Base-by-base conservation (phyloP, 495 filamentous ascomycete genomes). In the Tuber umbilicatum region DNA sequence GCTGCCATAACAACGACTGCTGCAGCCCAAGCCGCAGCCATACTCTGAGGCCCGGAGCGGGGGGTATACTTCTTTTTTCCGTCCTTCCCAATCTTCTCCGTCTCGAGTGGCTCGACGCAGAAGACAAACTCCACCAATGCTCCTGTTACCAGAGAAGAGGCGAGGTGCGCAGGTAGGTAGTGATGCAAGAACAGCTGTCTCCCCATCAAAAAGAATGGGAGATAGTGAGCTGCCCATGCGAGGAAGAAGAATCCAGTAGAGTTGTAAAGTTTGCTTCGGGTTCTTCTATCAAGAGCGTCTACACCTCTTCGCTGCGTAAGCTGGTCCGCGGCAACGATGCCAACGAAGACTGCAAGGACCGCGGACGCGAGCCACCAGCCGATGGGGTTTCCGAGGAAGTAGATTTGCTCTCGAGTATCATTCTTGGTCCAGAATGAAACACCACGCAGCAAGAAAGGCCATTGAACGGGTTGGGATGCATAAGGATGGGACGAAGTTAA, bases 401-500 rank as follows among this genome's bases (percentile, higher is more conserved):
- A 99, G 80, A 99, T 99, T 85, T 99, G 95, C 84, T 95, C 91
- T 41, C 92, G 89, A 16, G 94, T 97, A 68, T 97, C 93, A 83
- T 94, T 95, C 83, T 99, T 91, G 16, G 95, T 99, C 95, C 95
- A 99, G 90, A 99, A 99, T 83, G 93, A 97, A 75, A 99, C 96
- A 81, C 95, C 95, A 19, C 96, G 90, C 50, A 99, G 86, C 76
- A 99, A 87, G 89, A 98, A 97, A 1, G 95, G 95, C 95, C 95
- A 99, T 80, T 95, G 91, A 85, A 94, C 92, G n/a, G 95, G 95
- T 81, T 92, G 90, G 77, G 91, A 95, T 39, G 95, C 90, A 81
- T 99, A 99, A 1, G 95, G 95, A 83, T 99, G 95, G 81, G 92
- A 96, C 85, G 92, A 94, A 47, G 95, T 99, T 82, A 99, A 85